These are phyloP conservation scores for Cucurbita maxima DNA, from an alignment of 306 rosid genomes.

Conservation along the genomic window DNA sequence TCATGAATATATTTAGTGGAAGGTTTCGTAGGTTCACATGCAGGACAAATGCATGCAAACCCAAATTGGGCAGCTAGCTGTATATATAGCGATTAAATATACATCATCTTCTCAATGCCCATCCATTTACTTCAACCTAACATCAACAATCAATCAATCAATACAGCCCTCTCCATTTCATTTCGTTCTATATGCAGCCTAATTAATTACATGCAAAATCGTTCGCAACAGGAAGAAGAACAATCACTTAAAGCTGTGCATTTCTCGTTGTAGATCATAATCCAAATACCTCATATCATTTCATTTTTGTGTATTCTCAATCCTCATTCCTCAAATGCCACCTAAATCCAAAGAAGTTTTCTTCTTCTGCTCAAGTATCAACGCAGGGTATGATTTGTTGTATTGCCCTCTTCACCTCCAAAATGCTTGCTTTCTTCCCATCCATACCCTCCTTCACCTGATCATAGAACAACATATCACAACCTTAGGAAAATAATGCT, in stretches of 20 bases:
- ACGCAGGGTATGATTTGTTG: conserved; percentile 56
- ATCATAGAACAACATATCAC: neutral
- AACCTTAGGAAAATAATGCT: neutral
- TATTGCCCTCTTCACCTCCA: conserved; percentile 85
- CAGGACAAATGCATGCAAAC: no score
- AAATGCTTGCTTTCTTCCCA: conserved; percentile 71
- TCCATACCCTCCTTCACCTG: conserved; percentile 54
- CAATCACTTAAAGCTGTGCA: neutral
- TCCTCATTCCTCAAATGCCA: neutral
- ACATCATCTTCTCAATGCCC: no score
- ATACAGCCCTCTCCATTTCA: neutral
- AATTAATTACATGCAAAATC: neutral
- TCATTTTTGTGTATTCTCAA: neutral
- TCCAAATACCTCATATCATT: neutral
- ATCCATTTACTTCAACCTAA: no score
- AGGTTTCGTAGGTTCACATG: no score
- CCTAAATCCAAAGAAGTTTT: neutral
- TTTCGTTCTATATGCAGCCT: neutral
- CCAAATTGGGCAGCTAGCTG: no score
- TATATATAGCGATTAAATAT: no score
- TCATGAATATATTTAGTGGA: no score
- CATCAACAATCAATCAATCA: no score
- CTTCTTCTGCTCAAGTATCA: conserved; percentile 10
- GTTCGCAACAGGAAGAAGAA: neutral
- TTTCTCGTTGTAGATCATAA: neutral